Conservation (phyloP, 768 basidiomycete genomes). For the Mycena vulgaris region DNA sequence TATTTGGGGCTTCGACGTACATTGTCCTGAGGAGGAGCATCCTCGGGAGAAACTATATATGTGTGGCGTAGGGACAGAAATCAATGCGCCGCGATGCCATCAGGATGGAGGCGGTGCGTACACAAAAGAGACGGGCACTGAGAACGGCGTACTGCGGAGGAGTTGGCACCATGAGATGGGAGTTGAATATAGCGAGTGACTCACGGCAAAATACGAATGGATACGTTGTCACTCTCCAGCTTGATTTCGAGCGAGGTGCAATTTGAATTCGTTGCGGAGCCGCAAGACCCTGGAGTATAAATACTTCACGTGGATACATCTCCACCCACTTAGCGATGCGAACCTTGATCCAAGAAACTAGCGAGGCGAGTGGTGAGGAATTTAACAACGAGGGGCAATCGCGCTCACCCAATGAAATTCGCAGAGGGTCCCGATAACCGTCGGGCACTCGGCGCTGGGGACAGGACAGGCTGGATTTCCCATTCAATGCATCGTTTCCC, state of each 20-base stretch:
- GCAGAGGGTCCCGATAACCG: neutral
- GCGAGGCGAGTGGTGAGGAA: neutral
- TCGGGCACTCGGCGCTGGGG: neutral
- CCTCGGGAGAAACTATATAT: neutral
- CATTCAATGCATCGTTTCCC: neutral
- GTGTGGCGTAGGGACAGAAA: slow-evolving; percentile 8
- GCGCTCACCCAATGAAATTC: neutral
- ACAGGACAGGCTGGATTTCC: neutral
- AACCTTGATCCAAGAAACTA: slow-evolving; percentile 6
- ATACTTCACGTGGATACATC: too few relatives aligned
- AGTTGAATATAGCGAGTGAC: neutral
- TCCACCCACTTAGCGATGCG: neutral
- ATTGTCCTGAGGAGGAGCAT: slow-evolving; percentile 6
- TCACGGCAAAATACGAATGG: slow-evolving; percentile 6
- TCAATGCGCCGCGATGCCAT: slow-evolving; percentile 23
- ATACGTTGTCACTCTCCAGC: neutral
- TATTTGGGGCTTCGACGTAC: slow-evolving; percentile 4
- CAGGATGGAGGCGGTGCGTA: slow-evolving; percentile 1
- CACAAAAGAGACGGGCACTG: slow-evolving; percentile 7
- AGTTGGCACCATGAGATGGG: neutral
- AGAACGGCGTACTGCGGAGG: neutral
- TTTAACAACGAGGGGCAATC: too few relatives aligned
- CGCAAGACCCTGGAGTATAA: neutral
- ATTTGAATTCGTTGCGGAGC: neutral
- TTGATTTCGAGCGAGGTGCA: slow-evolving; percentile 8